Evolutionary conservation across 768 basidiomycete species (phyloP).

Genomic region (Podaxis sp.): DNA sequence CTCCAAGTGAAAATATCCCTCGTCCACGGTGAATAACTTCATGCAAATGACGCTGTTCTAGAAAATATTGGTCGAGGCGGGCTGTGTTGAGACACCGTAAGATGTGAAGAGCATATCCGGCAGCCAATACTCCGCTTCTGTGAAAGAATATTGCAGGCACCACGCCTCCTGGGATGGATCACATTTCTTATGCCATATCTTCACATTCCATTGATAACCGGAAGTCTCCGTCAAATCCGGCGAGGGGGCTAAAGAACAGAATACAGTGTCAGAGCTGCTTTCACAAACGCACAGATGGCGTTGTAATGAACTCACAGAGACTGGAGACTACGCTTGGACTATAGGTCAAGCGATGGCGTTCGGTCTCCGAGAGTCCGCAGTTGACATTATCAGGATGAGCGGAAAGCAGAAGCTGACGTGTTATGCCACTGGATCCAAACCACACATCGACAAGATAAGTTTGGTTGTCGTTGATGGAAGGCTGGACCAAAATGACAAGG

Average conservation of each 20-base stretch:
- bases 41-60: conserved; percentile 24
- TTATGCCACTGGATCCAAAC: conserved; percentile 25
- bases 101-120: conserved; percentile 23
- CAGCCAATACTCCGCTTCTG: conserved; percentile 25
- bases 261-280: neutral
- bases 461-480: conserved; percentile 22
- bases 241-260: neutral
- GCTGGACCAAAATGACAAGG: conserved; percentile 32
- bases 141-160: conserved; percentile 26
- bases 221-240: neutral
- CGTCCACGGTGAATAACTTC: conserved; percentile 24
- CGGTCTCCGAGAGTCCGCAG: conserved; percentile 3
- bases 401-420: conserved; percentile 27
- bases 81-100: conserved; percentile 21
- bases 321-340: neutral
- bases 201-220: conserved; percentile 14
- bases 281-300: neutral
- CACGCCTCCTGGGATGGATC: conserved; percentile 15
- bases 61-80: conserved; percentile 19
- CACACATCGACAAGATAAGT: conserved; percentile 33
- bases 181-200: conserved; percentile 17
- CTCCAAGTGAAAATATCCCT: conserved; percentile 16
- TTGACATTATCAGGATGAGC: conserved; percentile 3
- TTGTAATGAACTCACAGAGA: neutral
- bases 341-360: conserved; percentile 6